A percentile compares a stretch with the other conserved stretches of the same genome.
These are phyloP conservation scores for Orobanche coerulescens DNA, from an alignment of 257 asterid species.

Conservation along the genomic window DNA sequence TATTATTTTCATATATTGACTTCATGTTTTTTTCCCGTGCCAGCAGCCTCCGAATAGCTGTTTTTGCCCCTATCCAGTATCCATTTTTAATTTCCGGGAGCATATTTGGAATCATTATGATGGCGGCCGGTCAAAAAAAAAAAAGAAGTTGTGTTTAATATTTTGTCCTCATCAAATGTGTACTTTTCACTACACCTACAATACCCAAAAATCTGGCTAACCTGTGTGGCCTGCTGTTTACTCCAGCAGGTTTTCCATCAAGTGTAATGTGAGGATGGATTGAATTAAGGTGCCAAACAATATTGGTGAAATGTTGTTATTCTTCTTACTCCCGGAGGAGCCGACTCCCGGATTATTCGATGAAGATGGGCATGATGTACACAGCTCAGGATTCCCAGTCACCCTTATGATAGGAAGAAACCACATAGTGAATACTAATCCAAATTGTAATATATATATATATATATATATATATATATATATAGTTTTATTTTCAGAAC, in stretches of 20 bases:
- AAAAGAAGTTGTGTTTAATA: too few relatives aligned
- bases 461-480: too few relatives aligned
- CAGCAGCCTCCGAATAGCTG: too few relatives aligned
- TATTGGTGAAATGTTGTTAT: constrained; percentile 12
- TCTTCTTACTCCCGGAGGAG: background rate
- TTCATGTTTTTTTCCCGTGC: too few relatives aligned
- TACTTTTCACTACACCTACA: background rate
- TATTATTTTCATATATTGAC: too few relatives aligned
- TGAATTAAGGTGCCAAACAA: constrained; percentile 30
- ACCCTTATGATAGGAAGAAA: constrained; percentile 22
- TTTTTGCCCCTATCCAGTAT: too few relatives aligned
- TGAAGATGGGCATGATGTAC: constrained; percentile 26
- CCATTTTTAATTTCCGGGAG: too few relatives aligned
- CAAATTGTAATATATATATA: too few relatives aligned
- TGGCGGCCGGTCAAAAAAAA: too few relatives aligned
- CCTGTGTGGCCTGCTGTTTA: background rate
- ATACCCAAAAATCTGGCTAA: background rate
- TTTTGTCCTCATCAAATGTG: background rate
- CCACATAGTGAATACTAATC: background rate
- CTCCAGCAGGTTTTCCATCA: background rate
- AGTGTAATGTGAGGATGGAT: background rate
- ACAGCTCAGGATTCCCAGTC: constrained; percentile 42
- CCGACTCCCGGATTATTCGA: background rate
- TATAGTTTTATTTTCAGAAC: too few relatives aligned
- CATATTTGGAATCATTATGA: too few relatives aligned